phyloP scores from a whole-genome alignment of 192 early-diverging fungal species.

The Gryganskiella cystojenkinii region DNA sequence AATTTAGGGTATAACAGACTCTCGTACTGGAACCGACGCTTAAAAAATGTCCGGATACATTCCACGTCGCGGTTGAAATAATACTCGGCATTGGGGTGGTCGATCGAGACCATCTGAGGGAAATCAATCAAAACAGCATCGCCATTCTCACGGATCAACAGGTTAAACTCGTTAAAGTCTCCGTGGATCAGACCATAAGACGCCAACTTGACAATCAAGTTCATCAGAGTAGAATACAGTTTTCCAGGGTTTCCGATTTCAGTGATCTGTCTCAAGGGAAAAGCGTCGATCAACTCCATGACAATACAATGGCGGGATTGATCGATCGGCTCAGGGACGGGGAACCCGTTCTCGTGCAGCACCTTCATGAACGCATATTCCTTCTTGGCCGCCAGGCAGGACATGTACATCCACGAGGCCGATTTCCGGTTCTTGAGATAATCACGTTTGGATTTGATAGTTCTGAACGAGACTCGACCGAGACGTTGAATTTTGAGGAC shows the following conservation, averaged over 20 bases:
- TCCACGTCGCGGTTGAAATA: slow-evolving; percentile 99
- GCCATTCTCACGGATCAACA: slow-evolving; percentile 86
- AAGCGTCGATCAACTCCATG: slow-evolving; percentile 96
- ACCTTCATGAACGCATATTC: slow-evolving; percentile 99
- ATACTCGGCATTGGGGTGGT: slow-evolving; percentile 94
- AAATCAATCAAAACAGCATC: slow-evolving; percentile 97
- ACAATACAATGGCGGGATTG: slow-evolving; percentile 95
- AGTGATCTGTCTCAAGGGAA: slow-evolving; percentile 91
- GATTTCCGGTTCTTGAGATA: slow-evolving; percentile 94
- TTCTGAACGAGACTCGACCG: slow-evolving; percentile 95
- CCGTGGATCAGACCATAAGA: slow-evolving; percentile 97
- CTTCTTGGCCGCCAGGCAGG: slow-evolving; percentile 96
- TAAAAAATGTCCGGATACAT: slow-evolving; percentile 96
- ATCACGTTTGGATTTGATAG: slow-evolving; percentile 97
- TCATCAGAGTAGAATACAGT: slow-evolving; percentile 95
- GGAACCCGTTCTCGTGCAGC: slow-evolving; percentile 87
- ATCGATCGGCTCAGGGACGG: slow-evolving; percentile 94
- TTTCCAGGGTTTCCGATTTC: slow-evolving; percentile 90
- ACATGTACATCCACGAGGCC: slow-evolving; percentile 99
- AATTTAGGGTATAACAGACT: slow-evolving; percentile 93
- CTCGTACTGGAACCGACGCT: slow-evolving; percentile 91
- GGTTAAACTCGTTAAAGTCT: slow-evolving; percentile 99
- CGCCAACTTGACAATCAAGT: slow-evolving; percentile 94
- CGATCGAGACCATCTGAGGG: slow-evolving; percentile 99
- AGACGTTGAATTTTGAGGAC: slow-evolving; percentile 97